Conservation (phyloP, 768 basidiomycete species). For the Rubroboletus satanas region DNA sequence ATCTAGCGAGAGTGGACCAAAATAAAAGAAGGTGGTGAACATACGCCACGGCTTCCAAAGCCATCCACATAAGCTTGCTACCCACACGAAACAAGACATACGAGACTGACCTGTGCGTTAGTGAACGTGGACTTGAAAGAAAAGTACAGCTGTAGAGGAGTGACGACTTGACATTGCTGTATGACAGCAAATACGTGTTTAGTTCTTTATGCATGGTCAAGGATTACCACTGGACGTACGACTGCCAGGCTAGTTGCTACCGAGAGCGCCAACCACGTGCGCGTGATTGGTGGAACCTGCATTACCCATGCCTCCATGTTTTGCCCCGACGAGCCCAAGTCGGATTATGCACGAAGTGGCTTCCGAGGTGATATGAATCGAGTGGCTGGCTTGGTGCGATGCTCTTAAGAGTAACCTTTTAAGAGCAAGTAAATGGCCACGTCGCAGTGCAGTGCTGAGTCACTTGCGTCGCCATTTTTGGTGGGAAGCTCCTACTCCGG, state of each 20-base stretch:
- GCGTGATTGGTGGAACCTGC: constrained; percentile 89
- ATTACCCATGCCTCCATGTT: constrained; percentile 86
- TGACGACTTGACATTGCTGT: constrained; percentile 90
- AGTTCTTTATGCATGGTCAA: background rate
- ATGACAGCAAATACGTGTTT: constrained; percentile 1
- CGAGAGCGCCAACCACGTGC: constrained; percentile 78
- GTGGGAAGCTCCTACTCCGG: too few species aligned
- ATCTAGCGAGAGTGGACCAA: constrained; percentile 89
- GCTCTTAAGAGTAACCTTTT: background rate
- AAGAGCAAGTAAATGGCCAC: constrained; percentile 3
- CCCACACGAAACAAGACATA: background rate
- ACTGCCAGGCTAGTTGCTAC: constrained; percentile 82
- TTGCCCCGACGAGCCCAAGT: constrained; percentile 2
- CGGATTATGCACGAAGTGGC: background rate
- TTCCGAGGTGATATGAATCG: background rate
- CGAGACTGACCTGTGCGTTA: constrained; percentile 58
- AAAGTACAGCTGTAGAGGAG: constrained; percentile 89
- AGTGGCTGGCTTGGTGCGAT: background rate
- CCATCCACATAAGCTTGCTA: constrained; percentile 12
- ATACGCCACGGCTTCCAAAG: constrained; percentile 74
- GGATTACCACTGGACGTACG: constrained; percentile 46
- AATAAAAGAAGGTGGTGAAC: constrained; percentile 92
- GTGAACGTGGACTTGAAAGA: constrained; percentile 82
- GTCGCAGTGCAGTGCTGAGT: constrained; percentile 18
- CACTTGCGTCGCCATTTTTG: background rate